phyloP scores from a whole-genome alignment of 2,329 filamentous ascomycete genomes.

The Aspergillus terreus region DNA sequence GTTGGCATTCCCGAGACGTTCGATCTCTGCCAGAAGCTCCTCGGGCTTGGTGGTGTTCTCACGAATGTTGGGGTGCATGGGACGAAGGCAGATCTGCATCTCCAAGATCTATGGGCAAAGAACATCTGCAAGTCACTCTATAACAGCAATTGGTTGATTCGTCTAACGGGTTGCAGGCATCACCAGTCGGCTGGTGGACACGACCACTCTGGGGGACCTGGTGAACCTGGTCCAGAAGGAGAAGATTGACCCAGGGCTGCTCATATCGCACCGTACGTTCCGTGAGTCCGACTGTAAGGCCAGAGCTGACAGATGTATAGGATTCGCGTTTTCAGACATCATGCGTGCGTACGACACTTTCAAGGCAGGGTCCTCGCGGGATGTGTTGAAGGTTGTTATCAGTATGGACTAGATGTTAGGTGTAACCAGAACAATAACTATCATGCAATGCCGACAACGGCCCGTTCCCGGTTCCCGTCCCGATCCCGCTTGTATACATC shows the following conservation, averaged over 20 bases:
- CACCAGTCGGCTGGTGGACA: conserved; percentile 8
- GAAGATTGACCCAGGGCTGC: conserved; percentile 6
- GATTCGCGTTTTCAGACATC: conserved; percentile 1
- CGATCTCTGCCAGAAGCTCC: conserved; percentile 51
- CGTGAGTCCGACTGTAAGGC: neutral
- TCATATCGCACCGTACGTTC: conserved; percentile 14
- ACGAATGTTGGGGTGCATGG: conserved; percentile 60
- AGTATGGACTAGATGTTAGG: neutral
- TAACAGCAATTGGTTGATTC: neutral
- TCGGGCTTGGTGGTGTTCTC: conserved; percentile 52
- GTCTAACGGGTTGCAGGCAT: conserved; percentile 5
- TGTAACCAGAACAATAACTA: neutral
- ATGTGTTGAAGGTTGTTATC: conserved; percentile 3
- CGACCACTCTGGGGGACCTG: conserved; percentile 3
- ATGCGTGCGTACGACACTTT: neutral
- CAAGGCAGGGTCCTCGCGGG: neutral
- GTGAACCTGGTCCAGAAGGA: conserved; percentile 7
- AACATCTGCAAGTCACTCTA: conserved; percentile 44
- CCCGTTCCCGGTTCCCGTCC: neutral
- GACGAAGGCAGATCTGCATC: conserved; percentile 47
- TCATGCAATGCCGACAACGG: neutral
- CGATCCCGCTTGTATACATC: neutral
- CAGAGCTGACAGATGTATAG: neutral
- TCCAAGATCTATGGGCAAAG: conserved; percentile 54
- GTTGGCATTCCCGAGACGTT: conserved; percentile 55